Evolutionary conservation across 1,284 basidiomycete species (phyloP), one percentile per base, ranked within the genome.

Genomic region (Peniophora sp.): DNA sequence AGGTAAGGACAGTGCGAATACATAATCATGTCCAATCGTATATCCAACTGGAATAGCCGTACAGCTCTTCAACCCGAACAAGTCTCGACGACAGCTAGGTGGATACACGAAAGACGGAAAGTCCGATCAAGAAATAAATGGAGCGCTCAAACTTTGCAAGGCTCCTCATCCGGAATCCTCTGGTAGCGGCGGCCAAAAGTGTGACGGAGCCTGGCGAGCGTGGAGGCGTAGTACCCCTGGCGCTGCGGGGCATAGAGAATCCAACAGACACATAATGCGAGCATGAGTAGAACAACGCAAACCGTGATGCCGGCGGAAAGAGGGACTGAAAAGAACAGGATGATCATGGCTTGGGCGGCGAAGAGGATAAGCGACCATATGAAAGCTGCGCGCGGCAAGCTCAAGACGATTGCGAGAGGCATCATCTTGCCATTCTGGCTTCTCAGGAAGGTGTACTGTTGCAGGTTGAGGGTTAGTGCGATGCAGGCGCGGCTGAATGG

Each of bases 361-460:
- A 74, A 66, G 3, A 62, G 48, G 3, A 68, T 24, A n/a, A 68
- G 53, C 12, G 69, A 67, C 71, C 72, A 78, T 36, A 75, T 57
- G 52, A 73, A 71, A 19, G 73, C 58, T 0, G 71, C 67, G 45
- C 68, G 69, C 0, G 79, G 79, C 1, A 79, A 62, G 20, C 72
- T 63, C 56, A 70, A 76, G 2, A 66, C 59, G 24, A 79, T 60
- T 1, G 75, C 75, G 25, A 69, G 61, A 27, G 66, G 59, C 53
- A 73, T 22, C 69, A 70, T 53, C 70, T 67, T 25, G 52, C 58
- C 0, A 68, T 68, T 22, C 62, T 57, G 32, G 19, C 38, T n/a
- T 5, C 8, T 8, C 1, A 80, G 66, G 58, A 72, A 77, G 2
- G 58, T 54, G 19, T 68, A 61, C 69, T 73, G 50, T 32, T 12